Percentiles rank a stretch among this genome's conserved stretches.
phyloP scores from a whole-genome alignment of 2,329 filamentous ascomycete species.

The Pseudofabraea citricarpa region DNA sequence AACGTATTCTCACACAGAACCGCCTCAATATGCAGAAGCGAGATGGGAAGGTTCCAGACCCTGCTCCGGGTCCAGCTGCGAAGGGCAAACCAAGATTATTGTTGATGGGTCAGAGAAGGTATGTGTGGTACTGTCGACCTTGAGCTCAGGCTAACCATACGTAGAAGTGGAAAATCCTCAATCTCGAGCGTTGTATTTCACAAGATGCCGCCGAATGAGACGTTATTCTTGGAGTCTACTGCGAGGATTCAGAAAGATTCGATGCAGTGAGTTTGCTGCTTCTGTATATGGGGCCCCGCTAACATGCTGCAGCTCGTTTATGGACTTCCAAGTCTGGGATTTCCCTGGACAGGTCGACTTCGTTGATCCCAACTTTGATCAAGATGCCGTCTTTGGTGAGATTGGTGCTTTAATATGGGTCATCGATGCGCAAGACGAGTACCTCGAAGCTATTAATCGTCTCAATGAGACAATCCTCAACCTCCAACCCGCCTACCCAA shows the following conservation, averaged over 20 bases:
- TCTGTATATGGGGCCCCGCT: conserved; percentile 4
- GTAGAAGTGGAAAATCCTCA: conserved; percentile 93
- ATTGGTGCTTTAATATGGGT: conserved; percentile 97
- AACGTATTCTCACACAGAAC: conserved; percentile 59
- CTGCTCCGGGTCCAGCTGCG: conserved; percentile 39
- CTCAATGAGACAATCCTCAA: conserved; percentile 87
- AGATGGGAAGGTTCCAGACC: conserved; percentile 40
- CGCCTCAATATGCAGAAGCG: conserved; percentile 44
- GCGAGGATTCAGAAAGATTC: conserved; percentile 91
- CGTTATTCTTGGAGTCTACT: conserved; percentile 91
- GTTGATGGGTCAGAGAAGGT: conserved; percentile 95
- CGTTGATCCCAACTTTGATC: conserved; percentile 82
- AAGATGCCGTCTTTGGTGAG: conserved; percentile 89
- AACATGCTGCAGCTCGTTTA: conserved; percentile 70
- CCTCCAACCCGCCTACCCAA: conserved; percentile 81
- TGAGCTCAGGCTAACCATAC: conserved; percentile 15
- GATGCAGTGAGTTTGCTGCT: conserved; percentile 67
- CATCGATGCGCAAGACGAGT: conserved; percentile 97
- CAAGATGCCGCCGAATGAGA: conserved; percentile 94
- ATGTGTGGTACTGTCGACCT: conserved; percentile 23
- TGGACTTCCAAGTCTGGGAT: conserved; percentile 99
- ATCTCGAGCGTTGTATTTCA: conserved; percentile 99
- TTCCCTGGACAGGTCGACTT: conserved; percentile 95
- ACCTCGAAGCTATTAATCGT: conserved; percentile 82
- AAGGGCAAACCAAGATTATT: conserved; percentile 77